These are phyloP conservation scores for Allium cepa DNA, from an alignment of 106 monocot genomes.

Conservation along the genomic window DNA sequence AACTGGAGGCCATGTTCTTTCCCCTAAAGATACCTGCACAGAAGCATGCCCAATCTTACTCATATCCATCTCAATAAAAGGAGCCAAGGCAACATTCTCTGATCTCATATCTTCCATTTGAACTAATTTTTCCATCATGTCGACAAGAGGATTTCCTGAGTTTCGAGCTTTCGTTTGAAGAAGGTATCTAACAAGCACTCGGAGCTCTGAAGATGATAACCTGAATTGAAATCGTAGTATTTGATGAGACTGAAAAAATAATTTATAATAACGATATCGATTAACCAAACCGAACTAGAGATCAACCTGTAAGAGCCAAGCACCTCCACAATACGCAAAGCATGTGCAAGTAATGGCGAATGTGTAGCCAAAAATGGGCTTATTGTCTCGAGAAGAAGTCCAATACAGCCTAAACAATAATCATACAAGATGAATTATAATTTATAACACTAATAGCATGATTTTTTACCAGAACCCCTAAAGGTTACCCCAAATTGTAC, in stretches of 20 bases:
- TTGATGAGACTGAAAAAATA: no score
- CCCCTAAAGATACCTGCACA: slow-evolving; percentile 94
- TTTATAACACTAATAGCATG: no score
- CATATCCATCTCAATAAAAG: slow-evolving; percentile 97
- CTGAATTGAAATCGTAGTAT: slow-evolving; percentile 18
- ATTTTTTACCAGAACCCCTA: no score
- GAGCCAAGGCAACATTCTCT: slow-evolving; percentile 61
- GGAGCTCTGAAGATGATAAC: slow-evolving; percentile 83
- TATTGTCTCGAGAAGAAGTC: slow-evolving; percentile 84
- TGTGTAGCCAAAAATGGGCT: slow-evolving; percentile 66
- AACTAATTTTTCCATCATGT: slow-evolving; percentile 87
- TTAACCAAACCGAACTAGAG: not conserved
- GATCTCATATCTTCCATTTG: slow-evolving; percentile 59
- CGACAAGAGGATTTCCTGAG: slow-evolving; percentile 74
- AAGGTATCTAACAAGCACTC: slow-evolving; percentile 72
- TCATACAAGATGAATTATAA: slow-evolving; percentile 2
- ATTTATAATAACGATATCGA: no score
- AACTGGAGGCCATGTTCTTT: slow-evolving; percentile 98
- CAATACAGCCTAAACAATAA: slow-evolving; percentile 70
- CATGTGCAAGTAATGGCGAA: slow-evolving; percentile 75
- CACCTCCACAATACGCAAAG: slow-evolving; percentile 76
- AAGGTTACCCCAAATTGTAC: no score
- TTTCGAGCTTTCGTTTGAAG: slow-evolving; percentile 69
- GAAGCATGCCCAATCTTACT: slow-evolving; percentile 84
- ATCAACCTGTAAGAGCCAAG: slow-evolving; percentile 83